Base-by-base conservation (phyloP, 2,329 filamentous ascomycete genomes). In the Hypoxylon sp. region DNA sequence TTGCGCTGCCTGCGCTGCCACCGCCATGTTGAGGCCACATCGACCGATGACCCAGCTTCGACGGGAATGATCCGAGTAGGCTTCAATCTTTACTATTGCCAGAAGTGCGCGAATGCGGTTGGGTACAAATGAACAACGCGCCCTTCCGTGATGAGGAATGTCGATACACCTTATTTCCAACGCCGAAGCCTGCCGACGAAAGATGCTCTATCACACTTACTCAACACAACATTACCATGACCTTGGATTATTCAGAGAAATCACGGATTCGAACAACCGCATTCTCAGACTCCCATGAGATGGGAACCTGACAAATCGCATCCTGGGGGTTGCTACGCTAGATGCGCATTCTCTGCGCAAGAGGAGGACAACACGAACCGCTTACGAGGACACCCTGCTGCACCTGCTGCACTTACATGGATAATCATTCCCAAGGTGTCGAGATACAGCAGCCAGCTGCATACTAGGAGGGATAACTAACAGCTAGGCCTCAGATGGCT, bases 1-100 rank as follows among this genome's bases (percentile, higher is more conserved):
- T 81, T 91, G 72, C 75, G 75, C 46, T 77, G 75, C 58, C 71
- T 77, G 22, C 87, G 88, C 73, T 91, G 88, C 81, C 85, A 90
- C 76, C 86, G 89, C 64, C 84, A 85, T 60, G 87, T 87, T 60
- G 88, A 91, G 81, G 84, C 86, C 29, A 89, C 88, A 6, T 85
- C 86, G 8, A 88, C 87, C 33, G 88, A 90, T 77, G 87, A 90
- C 78, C 81, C 85, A 54, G 82, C 80, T 71, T 81, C 86, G 47
- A 86, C 82, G 64, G 88, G 88, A 69, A 91, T 91, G 88, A 85
- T 91, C 13, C 84, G 86, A 74, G 88, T 91, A 69, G 87, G 88
- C 1, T 86, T 87, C 78, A 89, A 89, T 78, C 85, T 90, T 67
- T 90, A 90, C 81, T 91, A 91, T 79, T 91, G 89, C 80, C 83